Evolutionary conservation across 2,329 filamentous ascomycete genomes (phyloP).

Genomic region (Escovopsis weberi): DNA sequence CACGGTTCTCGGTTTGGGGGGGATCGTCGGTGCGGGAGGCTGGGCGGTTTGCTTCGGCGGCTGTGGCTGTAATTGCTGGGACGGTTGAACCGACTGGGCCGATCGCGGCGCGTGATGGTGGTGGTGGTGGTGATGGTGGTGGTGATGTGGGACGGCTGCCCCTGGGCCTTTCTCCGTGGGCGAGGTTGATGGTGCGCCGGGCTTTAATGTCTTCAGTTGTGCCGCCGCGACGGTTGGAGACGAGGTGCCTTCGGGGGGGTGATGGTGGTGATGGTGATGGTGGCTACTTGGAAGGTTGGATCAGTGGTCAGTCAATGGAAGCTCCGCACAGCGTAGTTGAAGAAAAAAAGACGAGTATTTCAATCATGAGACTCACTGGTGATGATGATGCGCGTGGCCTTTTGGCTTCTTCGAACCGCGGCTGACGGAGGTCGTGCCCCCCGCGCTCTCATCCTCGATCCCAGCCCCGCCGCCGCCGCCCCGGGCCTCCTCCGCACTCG

Average conservation of each 20-base stretch:
- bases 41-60: slow-evolving; percentile 12
- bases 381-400: slow-evolving; percentile 50
- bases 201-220: slow-evolving; percentile 36
- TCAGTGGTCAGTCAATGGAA: not conserved
- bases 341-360: not conserved
- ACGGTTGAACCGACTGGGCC: slow-evolving; percentile 16
- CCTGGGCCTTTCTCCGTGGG: slow-evolving; percentile 26
- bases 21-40: slow-evolving; percentile 16
- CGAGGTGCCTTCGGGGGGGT: slow-evolving; percentile 30
- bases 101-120: slow-evolving; percentile 22
- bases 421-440: slow-evolving; percentile 44
- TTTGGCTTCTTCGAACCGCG: slow-evolving; percentile 55
- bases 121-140: slow-evolving; percentile 40
- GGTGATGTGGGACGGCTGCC: slow-evolving; percentile 16
- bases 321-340: not conserved
- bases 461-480: slow-evolving; percentile 52
- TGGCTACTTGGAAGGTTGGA: slow-evolving; percentile 13
- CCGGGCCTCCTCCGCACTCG: slow-evolving; percentile 60
- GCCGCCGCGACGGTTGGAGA: slow-evolving; percentile 27
- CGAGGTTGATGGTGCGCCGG: slow-evolving; percentile 28
- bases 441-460: slow-evolving; percentile 49
- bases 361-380: slow-evolving; percentile 37
- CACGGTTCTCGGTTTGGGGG: slow-evolving; percentile 49
- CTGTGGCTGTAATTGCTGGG: slow-evolving; percentile 13
- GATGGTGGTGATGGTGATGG: slow-evolving; percentile 49